Base-by-base conservation (phyloP, 768 basidiomycete genomes). In the Panus rudis region DNA sequence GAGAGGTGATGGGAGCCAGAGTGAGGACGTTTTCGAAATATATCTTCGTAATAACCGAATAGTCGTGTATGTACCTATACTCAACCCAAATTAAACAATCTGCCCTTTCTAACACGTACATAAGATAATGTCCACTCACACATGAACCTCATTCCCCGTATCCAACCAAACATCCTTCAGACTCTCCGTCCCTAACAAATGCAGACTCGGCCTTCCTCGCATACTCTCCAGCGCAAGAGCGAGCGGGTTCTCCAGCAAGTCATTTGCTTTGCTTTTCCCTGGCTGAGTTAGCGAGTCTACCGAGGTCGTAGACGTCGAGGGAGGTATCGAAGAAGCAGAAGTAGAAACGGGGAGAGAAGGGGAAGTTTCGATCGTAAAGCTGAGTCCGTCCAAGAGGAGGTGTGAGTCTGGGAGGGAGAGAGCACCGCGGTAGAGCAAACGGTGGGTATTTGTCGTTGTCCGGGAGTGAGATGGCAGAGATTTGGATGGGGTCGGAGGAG, bases 201-300 rank as follows among this genome's bases (percentile, higher is more conserved):
- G 69, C 16, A 89, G 61, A 20, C 73, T 72, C 1, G 79, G 81
- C 16, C 83, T 63, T 14, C 84, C 81, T 28, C 84, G 84, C 84
- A 89, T 86, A 59, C 78, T 84, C 61, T 88, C 86, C 39, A 89
- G 58, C 0, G 83, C 79, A 17, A 88, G 61, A 3, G 86, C 81
- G 11, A 88, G 66, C 0, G 80, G 78, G 49, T 82, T 85, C 48
- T 81, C 66, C 17, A 88, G 68, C 12, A 89, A 63, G 14, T 52
- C 45, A 2, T 49, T 39, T 16, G 50, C 13, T 34, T 52, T 20
- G 34, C 45, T 52, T 42, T 39, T 25, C 21, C 43, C n/a, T 13
- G 38, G 14, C 17, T 25, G 23, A 27, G 23, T 20, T 17, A 6
- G 20, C n/a, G n/a, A n/a, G n/a, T n/a, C n/a, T n/a, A n/a, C n/a